Conservation (phyloP, 1,284 basidiomycete species). For the Fomes fomentarius region DNA sequence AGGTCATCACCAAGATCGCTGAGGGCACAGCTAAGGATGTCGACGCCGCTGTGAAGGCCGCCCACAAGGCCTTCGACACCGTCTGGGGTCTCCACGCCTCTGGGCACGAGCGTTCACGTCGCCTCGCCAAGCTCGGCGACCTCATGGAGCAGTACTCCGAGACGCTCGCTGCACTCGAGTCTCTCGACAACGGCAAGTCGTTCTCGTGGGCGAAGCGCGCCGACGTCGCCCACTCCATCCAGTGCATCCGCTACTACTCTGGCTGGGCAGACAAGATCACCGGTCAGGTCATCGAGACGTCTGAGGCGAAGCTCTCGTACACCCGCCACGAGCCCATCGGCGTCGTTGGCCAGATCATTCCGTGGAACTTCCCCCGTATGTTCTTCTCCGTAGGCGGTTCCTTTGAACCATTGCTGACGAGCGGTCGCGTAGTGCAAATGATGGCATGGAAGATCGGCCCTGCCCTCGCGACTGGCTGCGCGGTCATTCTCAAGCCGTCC, state of each 20-base stretch:
- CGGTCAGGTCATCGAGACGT: constrained; percentile 82
- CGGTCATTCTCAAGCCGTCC: constrained; percentile 86
- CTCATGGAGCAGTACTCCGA: constrained; percentile 75
- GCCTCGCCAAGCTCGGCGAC: constrained; percentile 73
- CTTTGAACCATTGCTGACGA: neutral
- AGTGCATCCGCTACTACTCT: constrained; percentile 72
- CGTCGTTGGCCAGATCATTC: constrained; percentile 87
- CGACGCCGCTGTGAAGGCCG: constrained; percentile 76
- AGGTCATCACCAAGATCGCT: constrained; percentile 67
- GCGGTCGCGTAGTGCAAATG: constrained; percentile 58
- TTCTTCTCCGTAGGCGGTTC: neutral
- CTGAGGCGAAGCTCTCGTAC: constrained; percentile 74
- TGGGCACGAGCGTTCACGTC: constrained; percentile 64
- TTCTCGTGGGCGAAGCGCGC: constrained; percentile 72
- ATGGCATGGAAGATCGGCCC: constrained; percentile 84
- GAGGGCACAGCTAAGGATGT: constrained; percentile 75
- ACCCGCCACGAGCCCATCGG: constrained; percentile 94
- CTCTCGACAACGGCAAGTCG: constrained; percentile 78
- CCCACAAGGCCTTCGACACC: constrained; percentile 77
- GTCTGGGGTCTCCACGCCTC: constrained; percentile 73
- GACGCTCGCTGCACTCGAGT: constrained; percentile 78
- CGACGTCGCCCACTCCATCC: constrained; percentile 75
- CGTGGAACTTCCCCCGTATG: constrained; percentile 76
- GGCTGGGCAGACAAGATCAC: constrained; percentile 89
- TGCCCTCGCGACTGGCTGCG: constrained; percentile 85